phyloP scores from a whole-genome alignment of 2,329 filamentous ascomycete species.

The Tricladium varicosporioides region DNA sequence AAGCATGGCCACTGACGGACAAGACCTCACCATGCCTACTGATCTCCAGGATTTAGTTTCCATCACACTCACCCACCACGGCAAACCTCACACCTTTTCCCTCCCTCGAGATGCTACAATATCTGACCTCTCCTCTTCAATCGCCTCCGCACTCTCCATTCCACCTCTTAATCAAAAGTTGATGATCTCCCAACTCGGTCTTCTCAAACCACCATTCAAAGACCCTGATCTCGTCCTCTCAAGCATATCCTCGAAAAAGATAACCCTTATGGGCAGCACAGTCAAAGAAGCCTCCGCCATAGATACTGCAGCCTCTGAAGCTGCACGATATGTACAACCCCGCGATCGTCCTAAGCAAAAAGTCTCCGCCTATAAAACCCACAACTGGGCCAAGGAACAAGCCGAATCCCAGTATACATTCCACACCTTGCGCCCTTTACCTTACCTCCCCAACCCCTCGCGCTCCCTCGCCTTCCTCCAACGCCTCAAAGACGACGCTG shows the following conservation, averaged over 20 bases:
- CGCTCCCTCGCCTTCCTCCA: constrained; percentile 70
- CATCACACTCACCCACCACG: constrained; percentile 47
- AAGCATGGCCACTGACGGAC: constrained; percentile 15
- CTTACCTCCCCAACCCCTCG: constrained; percentile 73
- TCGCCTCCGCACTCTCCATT: constrained; percentile 56
- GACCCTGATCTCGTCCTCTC: constrained; percentile 50
- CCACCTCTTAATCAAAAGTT: constrained; percentile 66
- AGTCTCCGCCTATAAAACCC: constrained; percentile 39
- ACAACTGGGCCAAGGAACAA: constrained; percentile 44
- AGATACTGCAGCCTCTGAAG: constrained; percentile 46
- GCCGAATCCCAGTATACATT: constrained; percentile 73
- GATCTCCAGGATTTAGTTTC: constrained; percentile 36
- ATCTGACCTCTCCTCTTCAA: constrained; percentile 57
- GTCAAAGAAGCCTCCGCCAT: constrained; percentile 57
- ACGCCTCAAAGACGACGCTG: constrained; percentile 76
- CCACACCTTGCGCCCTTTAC: constrained; percentile 69
- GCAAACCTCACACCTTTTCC: constrained; percentile 43
- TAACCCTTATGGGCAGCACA: constrained; percentile 64
- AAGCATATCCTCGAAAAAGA: constrained; percentile 53
- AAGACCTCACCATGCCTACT: constrained; percentile 20
- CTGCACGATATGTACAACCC: constrained; percentile 46
- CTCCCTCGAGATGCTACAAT: constrained; percentile 48
- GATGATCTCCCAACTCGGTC: constrained; percentile 61
- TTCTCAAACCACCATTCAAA: constrained; percentile 64
- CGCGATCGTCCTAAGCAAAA: constrained; percentile 32